Base-by-base conservation (phyloP, 192 early-diverging fungal species). In the Borealophlyctis nickersoniae region DNA sequence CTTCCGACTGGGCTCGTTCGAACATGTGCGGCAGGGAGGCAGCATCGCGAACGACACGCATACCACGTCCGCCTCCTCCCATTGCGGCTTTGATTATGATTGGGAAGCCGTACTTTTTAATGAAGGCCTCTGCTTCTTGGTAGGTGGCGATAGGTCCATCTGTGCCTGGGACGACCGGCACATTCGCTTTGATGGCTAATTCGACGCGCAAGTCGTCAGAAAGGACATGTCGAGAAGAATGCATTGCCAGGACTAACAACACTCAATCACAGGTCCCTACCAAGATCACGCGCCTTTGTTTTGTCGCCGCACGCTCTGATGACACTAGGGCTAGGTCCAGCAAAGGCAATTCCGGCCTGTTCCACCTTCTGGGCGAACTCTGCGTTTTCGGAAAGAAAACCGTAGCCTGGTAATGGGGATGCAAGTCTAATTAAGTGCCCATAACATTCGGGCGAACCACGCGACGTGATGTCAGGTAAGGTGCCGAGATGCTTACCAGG, bases 41-140 rank as follows among this genome's bases (percentile, higher is more conserved):
- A 45, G 72, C 71, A 53, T 87, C 83, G 62, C 90, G 86, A 39
- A 96, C 93, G 7, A 96, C 93, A 66, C 96, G 88, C 93, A 98
- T 96, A 63, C 78, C 95, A 66, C 92, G 90, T 34, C 95, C 95
- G 67, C 95, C 95, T 60, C 95, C 95, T 49, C 95, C 95, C 87
- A 92, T 92, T 11, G 94, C 90, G 4, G 96, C 94, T 75, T 98
- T 98, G 82, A 98, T 93, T 60, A 98, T 95, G 61, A 96, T 82
- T 0, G 94, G 94, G 76, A 92, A 88, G 0, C 96, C 94, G 72
- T 95, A 75, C 74, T 87, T 77, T 48, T 79, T 67, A 65, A 91
- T 87, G 65, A 97, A 96, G 1, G 68, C 76, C 49, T 81, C 71
- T 2, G 88, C 89, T 14, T 94, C 86, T 0, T 49, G 70, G 31